Conservation (phyloP, 1,139 yeast genomes). For the Maudiozyma humilis region DNA sequence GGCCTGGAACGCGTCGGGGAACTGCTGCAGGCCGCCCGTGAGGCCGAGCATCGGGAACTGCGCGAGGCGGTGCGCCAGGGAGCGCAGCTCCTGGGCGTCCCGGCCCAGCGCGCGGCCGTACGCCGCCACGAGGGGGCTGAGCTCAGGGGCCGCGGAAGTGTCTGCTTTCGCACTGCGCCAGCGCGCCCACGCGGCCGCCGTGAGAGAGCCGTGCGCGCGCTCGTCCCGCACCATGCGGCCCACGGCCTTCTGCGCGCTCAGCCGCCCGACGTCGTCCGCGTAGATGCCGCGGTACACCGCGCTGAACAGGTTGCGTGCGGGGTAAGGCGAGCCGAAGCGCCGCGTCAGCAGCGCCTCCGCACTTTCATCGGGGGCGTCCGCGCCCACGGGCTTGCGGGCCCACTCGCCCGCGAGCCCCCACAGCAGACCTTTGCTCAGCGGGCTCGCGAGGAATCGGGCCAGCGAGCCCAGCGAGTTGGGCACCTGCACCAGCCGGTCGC, state of each 20-base stretch:
- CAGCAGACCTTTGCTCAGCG: slow-evolving; percentile 38
- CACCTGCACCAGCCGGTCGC: slow-evolving; percentile 41
- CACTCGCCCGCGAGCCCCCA: slow-evolving; percentile 35
- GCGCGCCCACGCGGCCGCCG: slow-evolving; percentile 33
- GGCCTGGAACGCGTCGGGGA: slow-evolving; percentile 39
- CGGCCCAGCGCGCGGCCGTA: slow-evolving; percentile 30
- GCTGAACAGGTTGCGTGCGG: slow-evolving; percentile 62
- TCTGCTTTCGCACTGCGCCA: no score
- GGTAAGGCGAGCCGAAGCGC: slow-evolving; percentile 49
- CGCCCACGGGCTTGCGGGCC: slow-evolving; percentile 21
- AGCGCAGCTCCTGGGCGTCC: slow-evolving; percentile 35
- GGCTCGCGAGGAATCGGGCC: slow-evolving; percentile 38
- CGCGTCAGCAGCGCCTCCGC: slow-evolving; percentile 60
- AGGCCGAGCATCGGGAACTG: slow-evolving; percentile 47
- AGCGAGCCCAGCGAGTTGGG: slow-evolving; percentile 36
- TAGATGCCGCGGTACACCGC: slow-evolving; percentile 86
- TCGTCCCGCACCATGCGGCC: slow-evolving; percentile 50
- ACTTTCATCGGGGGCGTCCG: slow-evolving; percentile 50
- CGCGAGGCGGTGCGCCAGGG: slow-evolving; percentile 35
- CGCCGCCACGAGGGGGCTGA: slow-evolving; percentile 11
- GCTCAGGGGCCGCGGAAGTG: no score
- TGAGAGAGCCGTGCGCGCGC: slow-evolving; percentile 50
- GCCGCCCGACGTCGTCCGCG: slow-evolving; percentile 67
- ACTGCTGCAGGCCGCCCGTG: slow-evolving; percentile 44
- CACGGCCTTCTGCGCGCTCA: slow-evolving; percentile 58